These are phyloP conservation scores for Cyberlindnera euphorbiae DNA, from an alignment of 805 yeast genomes.

Conservation along the genomic window DNA sequence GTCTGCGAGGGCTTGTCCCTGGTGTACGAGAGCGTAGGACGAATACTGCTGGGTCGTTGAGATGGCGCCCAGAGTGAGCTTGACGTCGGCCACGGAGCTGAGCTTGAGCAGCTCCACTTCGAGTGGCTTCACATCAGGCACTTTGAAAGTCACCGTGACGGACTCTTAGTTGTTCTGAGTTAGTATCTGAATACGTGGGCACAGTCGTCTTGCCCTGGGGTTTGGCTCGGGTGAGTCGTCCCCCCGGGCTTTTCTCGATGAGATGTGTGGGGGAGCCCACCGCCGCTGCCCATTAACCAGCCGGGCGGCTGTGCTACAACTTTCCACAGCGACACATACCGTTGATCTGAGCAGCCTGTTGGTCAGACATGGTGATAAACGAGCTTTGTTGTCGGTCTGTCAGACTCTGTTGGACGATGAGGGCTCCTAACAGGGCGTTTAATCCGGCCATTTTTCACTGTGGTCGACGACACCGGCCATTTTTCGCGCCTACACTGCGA, in stretches of 20 bases:
- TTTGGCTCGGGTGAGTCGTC: no score
- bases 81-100: slow-evolving; percentile 54
- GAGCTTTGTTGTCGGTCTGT: no score
- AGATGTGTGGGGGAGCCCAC: no score
- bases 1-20: slow-evolving; percentile 30
- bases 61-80: slow-evolving; percentile 51
- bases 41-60: slow-evolving; percentile 58
- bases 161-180: slow-evolving; percentile 4
- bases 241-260: background rate
- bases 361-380: slow-evolving; percentile 4
- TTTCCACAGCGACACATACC: slow-evolving; percentile 1
- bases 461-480: no score
- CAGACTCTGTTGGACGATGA: no score
- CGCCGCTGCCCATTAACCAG: no score
- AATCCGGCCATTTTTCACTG: no score
- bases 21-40: slow-evolving; percentile 44
- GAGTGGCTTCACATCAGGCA: slow-evolving; percentile 15
- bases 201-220: no score
- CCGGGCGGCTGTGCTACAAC: slow-evolving; percentile 1
- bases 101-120: slow-evolving; percentile 19
- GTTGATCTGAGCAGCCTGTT: slow-evolving; percentile 2
- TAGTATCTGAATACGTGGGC: background rate
- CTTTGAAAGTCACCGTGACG: slow-evolving; percentile 9
- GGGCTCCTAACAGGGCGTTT: no score
- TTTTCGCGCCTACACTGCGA: no score